phyloP scores from a whole-genome alignment of 176 grass and related monocot genomes.

The Oryza rufipogon region DNA sequence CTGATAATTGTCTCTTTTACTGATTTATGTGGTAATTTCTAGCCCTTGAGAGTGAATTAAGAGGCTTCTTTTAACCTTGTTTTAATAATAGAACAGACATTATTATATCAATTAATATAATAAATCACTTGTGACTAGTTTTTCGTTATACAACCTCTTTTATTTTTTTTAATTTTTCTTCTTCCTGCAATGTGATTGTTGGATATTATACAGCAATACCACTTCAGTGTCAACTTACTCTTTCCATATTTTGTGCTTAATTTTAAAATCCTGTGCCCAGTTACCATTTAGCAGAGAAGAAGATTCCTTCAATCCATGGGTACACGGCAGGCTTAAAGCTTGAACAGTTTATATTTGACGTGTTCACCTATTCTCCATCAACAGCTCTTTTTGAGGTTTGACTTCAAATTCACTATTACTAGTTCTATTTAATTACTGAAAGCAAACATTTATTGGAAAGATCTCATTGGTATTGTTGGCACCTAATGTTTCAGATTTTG shows the following conservation, averaged over 20 bases:
- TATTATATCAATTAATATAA: not conserved
- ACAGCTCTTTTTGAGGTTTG: too few relatives aligned
- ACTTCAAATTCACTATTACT: too few relatives aligned
- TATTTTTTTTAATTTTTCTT: conserved; percentile 1
- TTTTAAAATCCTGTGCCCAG: conserved; percentile 44
- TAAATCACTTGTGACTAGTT: not conserved
- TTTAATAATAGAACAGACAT: too few relatives aligned
- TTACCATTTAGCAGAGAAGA: conserved; percentile 91
- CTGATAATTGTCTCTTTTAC: too few relatives aligned
- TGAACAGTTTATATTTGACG: conserved; percentile 93
- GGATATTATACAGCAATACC: conserved; percentile 19
- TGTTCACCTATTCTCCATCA: conserved; percentile 84
- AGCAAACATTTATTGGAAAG: too few relatives aligned
- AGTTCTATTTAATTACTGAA: too few relatives aligned
- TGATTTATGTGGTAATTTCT: too few relatives aligned
- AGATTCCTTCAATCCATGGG: conserved; percentile 88
- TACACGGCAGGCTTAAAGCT: conserved; percentile 76
- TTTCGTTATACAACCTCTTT: conserved; percentile 9
- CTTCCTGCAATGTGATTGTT: conserved; percentile 10
- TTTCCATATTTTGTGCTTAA: conserved; percentile 15
- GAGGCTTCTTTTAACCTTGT: too few relatives aligned
- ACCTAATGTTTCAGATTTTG: conserved; percentile 59
- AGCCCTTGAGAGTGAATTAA: too few relatives aligned
- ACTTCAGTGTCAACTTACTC: not conserved
- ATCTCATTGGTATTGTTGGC: not conserved